Percentiles rank a stretch among this genome's conserved stretches.
Evolutionary conservation across 2,329 filamentous ascomycete genomes (phyloP).

Genomic region (Alternaria infectoria): DNA sequence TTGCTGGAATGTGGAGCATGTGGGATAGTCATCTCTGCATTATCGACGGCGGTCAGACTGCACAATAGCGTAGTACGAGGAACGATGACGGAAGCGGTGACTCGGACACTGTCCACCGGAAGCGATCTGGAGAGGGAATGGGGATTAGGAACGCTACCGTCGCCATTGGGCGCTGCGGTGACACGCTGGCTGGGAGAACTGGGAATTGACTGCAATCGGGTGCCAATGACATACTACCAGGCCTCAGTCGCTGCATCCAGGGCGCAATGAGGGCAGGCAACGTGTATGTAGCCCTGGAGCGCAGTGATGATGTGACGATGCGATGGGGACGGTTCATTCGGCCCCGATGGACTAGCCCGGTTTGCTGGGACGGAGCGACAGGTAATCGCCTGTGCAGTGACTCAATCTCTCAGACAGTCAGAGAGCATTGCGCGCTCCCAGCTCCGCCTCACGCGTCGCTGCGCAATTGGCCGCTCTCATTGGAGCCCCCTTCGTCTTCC

Average conservation of each 20-base stretch:
- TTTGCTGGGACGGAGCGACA: conserved; percentile 20
- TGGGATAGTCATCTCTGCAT: conserved; percentile 30
- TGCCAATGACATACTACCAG: conserved; percentile 32
- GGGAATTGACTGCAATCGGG: background rate
- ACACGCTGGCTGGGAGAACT: conserved; percentile 22
- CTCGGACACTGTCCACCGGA: conserved; percentile 11
- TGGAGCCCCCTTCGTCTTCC: conserved; percentile 29
- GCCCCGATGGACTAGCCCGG: conserved; percentile 20
- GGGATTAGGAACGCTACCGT: background rate
- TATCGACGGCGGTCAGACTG: conserved; percentile 32
- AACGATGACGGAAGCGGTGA: conserved; percentile 32
- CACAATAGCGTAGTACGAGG: conserved; percentile 11
- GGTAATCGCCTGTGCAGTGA: conserved; percentile 25
- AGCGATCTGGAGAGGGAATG: conserved; percentile 2
- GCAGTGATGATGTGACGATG: background rate
- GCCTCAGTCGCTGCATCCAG: conserved; percentile 12
- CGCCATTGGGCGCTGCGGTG: conserved; percentile 20
- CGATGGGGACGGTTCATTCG: background rate
- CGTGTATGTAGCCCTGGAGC: conserved; percentile 9
- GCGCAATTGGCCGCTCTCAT: conserved; percentile 34
- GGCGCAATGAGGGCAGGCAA: conserved; percentile 20
- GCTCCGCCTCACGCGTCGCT: conserved; percentile 22
- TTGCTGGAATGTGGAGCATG: conserved; percentile 36
- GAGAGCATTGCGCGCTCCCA: conserved; percentile 19
- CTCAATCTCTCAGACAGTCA: conserved; percentile 33